These are phyloP conservation scores for Oryza meyeriana DNA, from an alignment of 176 grass and related monocot genomes.

Conservation along the genomic window DNA sequence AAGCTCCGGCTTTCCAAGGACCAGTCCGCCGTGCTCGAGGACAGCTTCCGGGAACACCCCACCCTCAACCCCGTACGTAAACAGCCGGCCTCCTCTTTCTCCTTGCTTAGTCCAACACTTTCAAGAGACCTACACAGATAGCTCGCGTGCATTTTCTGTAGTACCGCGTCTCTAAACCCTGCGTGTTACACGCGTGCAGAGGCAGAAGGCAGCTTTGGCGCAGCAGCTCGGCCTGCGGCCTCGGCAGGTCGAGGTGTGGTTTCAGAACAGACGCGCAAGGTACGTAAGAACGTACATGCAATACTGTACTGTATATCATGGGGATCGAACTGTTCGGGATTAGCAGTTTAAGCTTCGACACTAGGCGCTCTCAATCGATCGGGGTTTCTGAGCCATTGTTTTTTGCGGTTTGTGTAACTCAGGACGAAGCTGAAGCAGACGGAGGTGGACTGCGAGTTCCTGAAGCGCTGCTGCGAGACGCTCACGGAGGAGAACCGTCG, in stretches of 20 bases:
- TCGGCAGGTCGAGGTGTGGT: conserved; percentile 94
- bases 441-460: conserved; percentile 90
- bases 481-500: conserved; percentile 92
- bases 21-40: conserved; percentile 75
- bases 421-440: conserved; percentile 98
- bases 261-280: conserved; percentile 93
- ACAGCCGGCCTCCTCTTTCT: neutral
- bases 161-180: neutral
- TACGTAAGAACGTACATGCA: conserved; percentile 34
- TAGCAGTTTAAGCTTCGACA: neutral
- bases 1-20: conserved; percentile 86
- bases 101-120: neutral
- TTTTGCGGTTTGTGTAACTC: neutral
- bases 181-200: conserved; percentile 31
- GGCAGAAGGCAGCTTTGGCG: conserved; percentile 76
- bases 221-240: conserved; percentile 71
- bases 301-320: conserved; percentile 6
- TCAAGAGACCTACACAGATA: neutral
- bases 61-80: conserved; percentile 72
- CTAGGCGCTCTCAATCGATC: neutral
- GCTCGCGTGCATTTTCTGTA: neutral
- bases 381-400: neutral
- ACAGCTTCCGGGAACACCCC: conserved; percentile 83
- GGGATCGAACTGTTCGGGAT: neutral
- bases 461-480: conserved; percentile 91